These are phyloP conservation scores for Lactifluus pinguis DNA, from an alignment of 768 basidiomycete species.

Conservation along the genomic window DNA sequence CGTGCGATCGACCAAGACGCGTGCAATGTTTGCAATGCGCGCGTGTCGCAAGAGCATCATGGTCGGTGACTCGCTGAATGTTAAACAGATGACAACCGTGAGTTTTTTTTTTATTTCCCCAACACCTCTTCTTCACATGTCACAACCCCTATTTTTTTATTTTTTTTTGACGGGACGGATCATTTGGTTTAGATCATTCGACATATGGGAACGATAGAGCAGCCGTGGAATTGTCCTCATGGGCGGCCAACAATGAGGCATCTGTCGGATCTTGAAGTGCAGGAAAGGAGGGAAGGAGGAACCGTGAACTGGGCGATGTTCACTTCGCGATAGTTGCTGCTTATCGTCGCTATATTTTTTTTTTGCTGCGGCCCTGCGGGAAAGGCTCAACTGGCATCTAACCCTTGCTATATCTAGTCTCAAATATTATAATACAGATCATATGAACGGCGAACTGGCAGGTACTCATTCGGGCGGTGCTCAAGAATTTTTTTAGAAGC, in stretches of 20 bases:
- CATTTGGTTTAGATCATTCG: slow-evolving; percentile 22
- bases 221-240: slow-evolving; percentile 30
- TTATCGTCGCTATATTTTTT: background rate
- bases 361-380: background rate
- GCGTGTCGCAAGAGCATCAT: slow-evolving; percentile 96
- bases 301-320: slow-evolving; percentile 9
- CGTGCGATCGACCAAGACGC: slow-evolving; percentile 87
- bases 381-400: background rate
- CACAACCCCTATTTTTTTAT: background rate
- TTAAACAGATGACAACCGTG: slow-evolving; percentile 68
- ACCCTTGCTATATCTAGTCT: background rate
- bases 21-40: slow-evolving; percentile 93
- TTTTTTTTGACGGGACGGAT: background rate
- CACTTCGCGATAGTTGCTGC: background rate
- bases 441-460: background rate
- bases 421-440: background rate
- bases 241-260: slow-evolving; percentile 28
- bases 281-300: background rate
- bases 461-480: background rate
- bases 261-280: slow-evolving; percentile 14
- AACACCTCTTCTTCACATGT: background rate
- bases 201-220: slow-evolving; percentile 30
- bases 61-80: slow-evolving; percentile 80
- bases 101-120: background rate
- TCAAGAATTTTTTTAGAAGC: background rate